These are phyloP conservation scores for Botrytis medusae DNA, from an alignment of 2,329 filamentous ascomycete genomes.

Conservation along the genomic window DNA sequence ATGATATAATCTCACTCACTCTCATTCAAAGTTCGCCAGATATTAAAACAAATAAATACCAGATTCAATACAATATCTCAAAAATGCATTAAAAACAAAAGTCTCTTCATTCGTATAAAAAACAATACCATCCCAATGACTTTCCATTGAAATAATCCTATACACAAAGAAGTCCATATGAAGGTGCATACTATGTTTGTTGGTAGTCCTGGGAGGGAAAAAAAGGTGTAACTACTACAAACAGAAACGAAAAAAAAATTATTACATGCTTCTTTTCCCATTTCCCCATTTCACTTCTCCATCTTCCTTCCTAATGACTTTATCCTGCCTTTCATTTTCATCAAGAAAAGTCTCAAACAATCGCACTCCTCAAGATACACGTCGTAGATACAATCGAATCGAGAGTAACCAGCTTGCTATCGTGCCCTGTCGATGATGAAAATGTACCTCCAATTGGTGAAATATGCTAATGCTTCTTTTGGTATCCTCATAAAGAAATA, in stretches of 20 bases:
- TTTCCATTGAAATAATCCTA: conserved; percentile 26
- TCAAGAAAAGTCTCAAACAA: conserved; percentile 16
- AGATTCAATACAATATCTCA: background rate
- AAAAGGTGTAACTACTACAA: conserved; percentile 28
- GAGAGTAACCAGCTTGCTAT: conserved; percentile 15
- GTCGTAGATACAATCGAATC: conserved; percentile 17
- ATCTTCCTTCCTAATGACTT: conserved; percentile 18
- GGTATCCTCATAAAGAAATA: background rate
- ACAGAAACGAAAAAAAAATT: conserved; percentile 30
- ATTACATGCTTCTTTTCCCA: conserved; percentile 30
- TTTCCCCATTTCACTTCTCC: conserved; percentile 19
- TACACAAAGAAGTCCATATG: conserved; percentile 27
- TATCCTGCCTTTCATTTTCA: conserved; percentile 21
- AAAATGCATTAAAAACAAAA: conserved; percentile 6
- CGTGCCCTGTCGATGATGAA: conserved; percentile 11
- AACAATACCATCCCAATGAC: conserved; percentile 23
- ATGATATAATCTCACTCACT: background rate
- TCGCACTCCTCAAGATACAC: conserved; percentile 13
- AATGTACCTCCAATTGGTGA: conserved; percentile 17
- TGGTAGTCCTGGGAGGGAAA: background rate
- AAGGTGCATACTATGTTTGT: background rate
- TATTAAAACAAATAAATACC: background rate
- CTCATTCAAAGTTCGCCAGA: background rate
- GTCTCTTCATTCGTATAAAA: conserved; percentile 14
- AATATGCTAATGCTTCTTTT: conserved; percentile 22